Conservation (phyloP, 1,139 yeast species). For the Pichia sp. region DNA sequence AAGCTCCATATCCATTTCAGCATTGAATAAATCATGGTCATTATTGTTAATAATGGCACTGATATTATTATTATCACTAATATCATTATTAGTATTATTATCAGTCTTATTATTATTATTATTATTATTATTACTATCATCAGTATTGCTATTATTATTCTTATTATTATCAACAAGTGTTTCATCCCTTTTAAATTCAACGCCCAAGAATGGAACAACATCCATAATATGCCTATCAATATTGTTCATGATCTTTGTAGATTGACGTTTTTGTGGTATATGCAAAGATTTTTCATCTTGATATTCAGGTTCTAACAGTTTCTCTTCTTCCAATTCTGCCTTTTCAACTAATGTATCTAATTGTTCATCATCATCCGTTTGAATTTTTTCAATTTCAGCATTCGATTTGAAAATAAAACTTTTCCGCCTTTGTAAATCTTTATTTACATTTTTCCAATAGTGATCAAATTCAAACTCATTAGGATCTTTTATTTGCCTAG, state of each 20-base stretch:
- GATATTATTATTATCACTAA: background rate
- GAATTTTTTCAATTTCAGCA: background rate
- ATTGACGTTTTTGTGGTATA: constrained; percentile 12
- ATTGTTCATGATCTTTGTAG: constrained; percentile 4
- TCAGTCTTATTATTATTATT: background rate
- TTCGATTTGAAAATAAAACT: constrained; percentile 8
- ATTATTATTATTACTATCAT: background rate
- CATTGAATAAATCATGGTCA: constrained; percentile 6
- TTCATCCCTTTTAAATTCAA: background rate
- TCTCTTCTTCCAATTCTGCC: constrained; percentile 2
- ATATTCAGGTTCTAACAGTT: constrained; percentile 9
- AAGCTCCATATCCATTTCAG: background rate
- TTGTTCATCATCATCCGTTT: constrained; percentile 3
- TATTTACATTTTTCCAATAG: constrained; percentile 13
- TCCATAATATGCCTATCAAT: constrained; percentile 1
- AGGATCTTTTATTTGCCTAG: background rate
- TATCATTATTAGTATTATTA: background rate
- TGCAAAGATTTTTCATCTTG: constrained; percentile 11
- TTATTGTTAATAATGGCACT: background rate
- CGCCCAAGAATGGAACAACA: constrained; percentile 6
- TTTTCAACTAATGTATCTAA: constrained; percentile 12
- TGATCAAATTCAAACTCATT: constrained; percentile 7
- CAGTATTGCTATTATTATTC: background rate
- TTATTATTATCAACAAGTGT: background rate
- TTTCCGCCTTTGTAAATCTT: constrained; percentile 14